Conservation (phyloP, 495 filamentous ascomycete species). For the Daldinia grandis region DNA sequence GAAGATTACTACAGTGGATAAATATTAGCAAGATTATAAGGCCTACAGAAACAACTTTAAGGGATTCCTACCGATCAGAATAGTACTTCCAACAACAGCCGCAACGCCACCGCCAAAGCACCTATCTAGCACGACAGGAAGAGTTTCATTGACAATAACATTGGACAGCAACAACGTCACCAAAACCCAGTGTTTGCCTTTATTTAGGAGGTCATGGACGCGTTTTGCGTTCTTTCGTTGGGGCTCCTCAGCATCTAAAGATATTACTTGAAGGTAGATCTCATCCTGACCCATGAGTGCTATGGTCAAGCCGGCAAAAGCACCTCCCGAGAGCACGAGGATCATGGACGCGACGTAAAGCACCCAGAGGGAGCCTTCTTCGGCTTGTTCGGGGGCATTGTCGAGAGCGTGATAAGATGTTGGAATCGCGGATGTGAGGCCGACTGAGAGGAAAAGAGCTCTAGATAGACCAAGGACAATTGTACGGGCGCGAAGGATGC, state of each 20-base stretch:
- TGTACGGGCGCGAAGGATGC: conserved; percentile 50
- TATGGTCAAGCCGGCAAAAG: conserved; percentile 97
- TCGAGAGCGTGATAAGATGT: conserved; percentile 44
- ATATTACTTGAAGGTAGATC: conserved; percentile 96
- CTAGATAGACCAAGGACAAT: conserved; percentile 51
- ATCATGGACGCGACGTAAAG: conserved; percentile 56
- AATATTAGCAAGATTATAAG: conserved; percentile 12
- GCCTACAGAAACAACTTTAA: background rate
- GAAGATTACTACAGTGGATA: conserved; percentile 78
- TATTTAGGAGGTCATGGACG: conserved; percentile 81
- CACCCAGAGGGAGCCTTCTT: conserved; percentile 54
- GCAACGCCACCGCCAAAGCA: conserved; percentile 95
- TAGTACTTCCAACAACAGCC: conserved; percentile 89
- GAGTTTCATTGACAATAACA: conserved; percentile 97
- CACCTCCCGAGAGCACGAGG: conserved; percentile 86
- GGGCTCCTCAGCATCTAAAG: conserved; percentile 71
- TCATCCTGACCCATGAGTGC: conserved; percentile 92
- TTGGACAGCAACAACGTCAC: conserved; percentile 94
- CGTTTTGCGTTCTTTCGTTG: conserved; percentile 81
- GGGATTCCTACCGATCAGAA: conserved; percentile 78
- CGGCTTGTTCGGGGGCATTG: conserved; percentile 50
- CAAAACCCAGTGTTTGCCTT: conserved; percentile 98
- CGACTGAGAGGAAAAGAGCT: conserved; percentile 50
- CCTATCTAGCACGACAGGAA: conserved; percentile 93
- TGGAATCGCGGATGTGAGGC: conserved; percentile 48